Evolutionary conservation across 768 basidiomycete species (phyloP), one percentile per base, ranked within the genome.

Genomic region (Filobasidium floriforme): DNA sequence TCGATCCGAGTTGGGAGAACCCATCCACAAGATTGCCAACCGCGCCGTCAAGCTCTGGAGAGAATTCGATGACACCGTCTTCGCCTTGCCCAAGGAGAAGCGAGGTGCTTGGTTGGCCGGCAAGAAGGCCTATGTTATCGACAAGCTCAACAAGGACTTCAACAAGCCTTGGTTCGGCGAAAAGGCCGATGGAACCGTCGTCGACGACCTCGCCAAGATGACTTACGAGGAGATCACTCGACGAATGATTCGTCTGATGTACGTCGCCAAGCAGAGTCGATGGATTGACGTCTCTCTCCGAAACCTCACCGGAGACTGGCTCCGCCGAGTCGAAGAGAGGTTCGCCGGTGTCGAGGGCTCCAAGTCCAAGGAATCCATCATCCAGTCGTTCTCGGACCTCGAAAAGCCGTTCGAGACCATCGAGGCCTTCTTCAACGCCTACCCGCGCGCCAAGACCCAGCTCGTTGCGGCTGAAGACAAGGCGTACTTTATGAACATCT

Each of bases 1-100:
- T 68, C 89, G 88, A 71, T 98, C 94, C 4, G 96, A 99, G 82
- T 85, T 99, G 59, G 93, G 93, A 46, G 96, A 99, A 79, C 96
- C 96, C 12, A 98, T 98, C 72, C 96, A 99, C 82, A 99, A 99
- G 83, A 90, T 99, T 75, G 93, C 96, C 41, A 99, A 88, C 49
- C 89, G 96, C 59, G 96, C 85, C 41, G 90, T 99, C 79, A 97
- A 90, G 82, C 83, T 99, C 49, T 99, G 96, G 96, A 92, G 92
- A 79, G 93, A 98, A 81, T 97, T 97, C 76, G 96, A 99, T 74
- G 87, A 94, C 73, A 90, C 87, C 26, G 89, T 99, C 65, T 99
- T 98, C 85, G 89, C 87, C 78, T 79, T 97, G 72, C 87, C 94
- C 11, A 91, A 92, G 82, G 96, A 98, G 82, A 99, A 99, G 84